Conservation (phyloP, 2,329 filamentous ascomycete genomes). For the Hymenotorrendiella dingleyae region DNA sequence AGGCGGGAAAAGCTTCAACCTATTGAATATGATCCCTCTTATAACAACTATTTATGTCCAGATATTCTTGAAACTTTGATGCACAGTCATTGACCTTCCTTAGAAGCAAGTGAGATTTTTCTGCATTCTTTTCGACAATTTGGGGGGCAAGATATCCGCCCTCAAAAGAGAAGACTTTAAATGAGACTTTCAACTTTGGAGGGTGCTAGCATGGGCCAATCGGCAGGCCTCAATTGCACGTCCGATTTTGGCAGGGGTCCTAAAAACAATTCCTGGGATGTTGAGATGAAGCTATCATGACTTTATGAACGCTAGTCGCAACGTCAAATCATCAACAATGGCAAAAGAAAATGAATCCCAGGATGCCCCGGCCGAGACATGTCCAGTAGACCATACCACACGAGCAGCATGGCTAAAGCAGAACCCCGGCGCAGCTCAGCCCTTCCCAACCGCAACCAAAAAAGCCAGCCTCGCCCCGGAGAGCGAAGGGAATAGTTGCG, state of each 20-base stretch:
- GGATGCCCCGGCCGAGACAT: constrained; percentile 42
- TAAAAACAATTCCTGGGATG: constrained; percentile 16
- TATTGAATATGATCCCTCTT: too few species aligned
- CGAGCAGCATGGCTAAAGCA: constrained; percentile 74
- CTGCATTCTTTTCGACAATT: too few species aligned
- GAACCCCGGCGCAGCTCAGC: constrained; percentile 23
- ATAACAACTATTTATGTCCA: too few species aligned
- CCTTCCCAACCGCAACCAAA: constrained; percentile 22
- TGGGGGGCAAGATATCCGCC: too few species aligned
- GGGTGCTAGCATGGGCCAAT: constrained; percentile 22
- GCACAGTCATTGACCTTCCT: too few species aligned
- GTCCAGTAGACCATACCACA: constrained; percentile 86
- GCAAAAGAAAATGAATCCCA: constrained; percentile 17
- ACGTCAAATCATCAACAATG: constrained; percentile 16
- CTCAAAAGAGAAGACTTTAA: too few species aligned
- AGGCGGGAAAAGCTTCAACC: too few species aligned
- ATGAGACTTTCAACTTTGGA: too few species aligned
- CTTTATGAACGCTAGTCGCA: background rate
- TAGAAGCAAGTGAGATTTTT: too few species aligned
- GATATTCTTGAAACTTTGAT: too few species aligned
- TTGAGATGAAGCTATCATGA: constrained; percentile 11
- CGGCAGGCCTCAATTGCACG: constrained; percentile 9
- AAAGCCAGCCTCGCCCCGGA: constrained; percentile 24
- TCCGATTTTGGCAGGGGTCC: background rate
- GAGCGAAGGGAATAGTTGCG: constrained; percentile 30